Base-by-base conservation (phyloP, 176 grass and related monocot species). In the Avena sativa region DNA sequence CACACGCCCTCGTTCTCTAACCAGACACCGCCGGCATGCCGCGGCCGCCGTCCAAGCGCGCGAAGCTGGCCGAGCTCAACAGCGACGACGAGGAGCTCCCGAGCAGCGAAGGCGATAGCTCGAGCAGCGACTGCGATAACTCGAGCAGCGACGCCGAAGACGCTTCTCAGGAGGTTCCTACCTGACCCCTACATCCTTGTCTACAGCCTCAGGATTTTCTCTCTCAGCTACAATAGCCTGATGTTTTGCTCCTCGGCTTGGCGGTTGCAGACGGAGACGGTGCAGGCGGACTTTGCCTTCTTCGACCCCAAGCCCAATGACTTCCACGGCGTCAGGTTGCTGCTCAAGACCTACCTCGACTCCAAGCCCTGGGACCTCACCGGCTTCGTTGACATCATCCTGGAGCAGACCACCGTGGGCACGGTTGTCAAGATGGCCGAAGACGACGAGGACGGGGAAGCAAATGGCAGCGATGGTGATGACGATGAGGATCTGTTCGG, bases 211-310 rank as follows among this genome's bases (percentile, higher is more conserved):
- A 55, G 3, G 44, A 74, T 74, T 74, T 50, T 26, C 46, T 26
- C 11, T 10, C 17, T 38, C n/a, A 32, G 30, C 30, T 32, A 2
- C 30, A 32, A 32, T 2, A 32, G 30, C 2, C 30, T 32, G 30
- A 11, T 67, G 20, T 6, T 78, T 76, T 74, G 65, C 65, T 71
- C 36, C 5, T 84, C n/a, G 44, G 43, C 49, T 74, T 56, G 25
- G 28, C 0, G 40, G 30, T 0, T 79, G 53, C 36, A 92, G 78
- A 57, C 88, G 15, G 71, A 92, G 19, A 94, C 80, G 5, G 86
- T 98, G 72, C 93, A 98, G 81, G 96, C 94, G 4, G 93, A 95
- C 90, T 98, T 98, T 52, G 93, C 87, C 59, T 98, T 98, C 90
- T 98, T 95, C n/a, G 96, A 98, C 80, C 96, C 96, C 8, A 98